A percentile compares a stretch with the other conserved stretches of the same genome.
These are phyloP conservation scores for Coemansia sp. DNA, from an alignment of 192 early-diverging fungal genomes.

Conservation along the genomic window DNA sequence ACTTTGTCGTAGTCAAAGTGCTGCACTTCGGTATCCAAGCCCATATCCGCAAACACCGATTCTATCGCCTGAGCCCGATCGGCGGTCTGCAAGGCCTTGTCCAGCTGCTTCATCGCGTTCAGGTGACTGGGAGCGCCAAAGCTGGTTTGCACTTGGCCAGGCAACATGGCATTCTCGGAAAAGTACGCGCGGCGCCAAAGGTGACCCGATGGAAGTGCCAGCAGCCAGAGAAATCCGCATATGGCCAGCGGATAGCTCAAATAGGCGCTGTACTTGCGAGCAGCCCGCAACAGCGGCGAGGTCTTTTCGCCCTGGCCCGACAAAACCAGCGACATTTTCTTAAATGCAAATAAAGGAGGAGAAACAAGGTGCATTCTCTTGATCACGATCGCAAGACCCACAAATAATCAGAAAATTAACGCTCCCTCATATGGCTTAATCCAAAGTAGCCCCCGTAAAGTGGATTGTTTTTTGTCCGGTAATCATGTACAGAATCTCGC, in stretches of 20 bases:
- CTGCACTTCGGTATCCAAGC: constrained; percentile 47
- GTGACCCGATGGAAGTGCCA: constrained; percentile 60
- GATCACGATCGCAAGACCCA: background rate
- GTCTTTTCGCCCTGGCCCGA: constrained; percentile 50
- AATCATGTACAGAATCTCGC: no score
- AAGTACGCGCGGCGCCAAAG: constrained; percentile 67
- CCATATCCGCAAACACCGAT: constrained; percentile 20
- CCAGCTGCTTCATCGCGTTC: constrained; percentile 22
- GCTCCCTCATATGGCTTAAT: no score
- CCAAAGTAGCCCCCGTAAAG: no score
- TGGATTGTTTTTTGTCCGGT: no score
- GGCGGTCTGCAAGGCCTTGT: constrained; percentile 9
- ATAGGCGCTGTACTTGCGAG: constrained; percentile 40
- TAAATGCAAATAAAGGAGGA: constrained; percentile 4
- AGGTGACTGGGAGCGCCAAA: constrained; percentile 34
- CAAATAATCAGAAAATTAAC: no score
- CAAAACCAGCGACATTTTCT: constrained; percentile 42
- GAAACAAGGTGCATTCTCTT: constrained; percentile 2
- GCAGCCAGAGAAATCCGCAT: constrained; percentile 61
- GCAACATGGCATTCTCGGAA: constrained; percentile 76
- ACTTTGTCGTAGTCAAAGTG: constrained; percentile 25
- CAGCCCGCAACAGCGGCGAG: constrained; percentile 29
- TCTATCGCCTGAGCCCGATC: constrained; percentile 14
- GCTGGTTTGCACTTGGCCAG: constrained; percentile 57
- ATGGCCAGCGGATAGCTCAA: constrained; percentile 59